Conservation (phyloP, 1,284 basidiomycete genomes). For the Amylostereum areolatum region DNA sequence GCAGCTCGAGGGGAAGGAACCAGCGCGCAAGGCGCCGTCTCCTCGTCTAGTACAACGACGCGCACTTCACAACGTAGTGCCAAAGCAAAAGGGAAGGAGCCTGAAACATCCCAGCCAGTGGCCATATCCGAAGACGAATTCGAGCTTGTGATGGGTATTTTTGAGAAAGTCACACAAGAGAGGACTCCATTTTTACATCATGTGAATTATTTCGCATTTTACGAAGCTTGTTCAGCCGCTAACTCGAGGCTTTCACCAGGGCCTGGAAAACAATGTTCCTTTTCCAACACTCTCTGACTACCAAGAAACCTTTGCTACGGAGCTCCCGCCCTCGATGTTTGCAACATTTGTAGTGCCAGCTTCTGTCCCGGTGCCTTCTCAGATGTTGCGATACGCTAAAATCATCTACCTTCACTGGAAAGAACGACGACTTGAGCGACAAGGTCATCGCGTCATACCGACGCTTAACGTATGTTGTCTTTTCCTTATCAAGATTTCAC, state of each 20-base stretch:
- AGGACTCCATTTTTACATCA: constrained; percentile 90
- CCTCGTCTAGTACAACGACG: constrained; percentile 37
- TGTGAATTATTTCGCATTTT: constrained; percentile 37
- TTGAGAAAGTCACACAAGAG: constrained; percentile 89
- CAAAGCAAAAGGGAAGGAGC: constrained; percentile 76
- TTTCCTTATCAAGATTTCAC: too few relatives aligned
- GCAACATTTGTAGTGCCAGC: constrained; percentile 20
- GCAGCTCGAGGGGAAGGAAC: constrained; percentile 84
- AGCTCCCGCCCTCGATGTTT: constrained; percentile 20
- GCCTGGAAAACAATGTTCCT: constrained; percentile 54
- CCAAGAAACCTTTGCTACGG: constrained; percentile 21
- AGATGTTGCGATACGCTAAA: constrained; percentile 20
- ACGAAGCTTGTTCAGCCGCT: constrained; percentile 2
- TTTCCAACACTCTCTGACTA: constrained; percentile 74
- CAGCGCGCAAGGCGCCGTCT: constrained; percentile 65
- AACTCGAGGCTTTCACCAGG: constrained; percentile 28
- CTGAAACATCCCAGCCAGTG: constrained; percentile 54
- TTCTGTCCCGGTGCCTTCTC: constrained; percentile 20
- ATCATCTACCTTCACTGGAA: constrained; percentile 26
- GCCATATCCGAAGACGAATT: constrained; percentile 85
- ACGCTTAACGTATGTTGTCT: constrained; percentile 22
- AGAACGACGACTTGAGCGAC: constrained; percentile 24
- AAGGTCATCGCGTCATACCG: constrained; percentile 26
- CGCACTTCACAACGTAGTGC: constrained; percentile 56
- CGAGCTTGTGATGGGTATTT: constrained; percentile 90